These are phyloP conservation scores for Aspergillus niger DNA, from an alignment of 2,329 filamentous ascomycete genomes.

Conservation along the genomic window DNA sequence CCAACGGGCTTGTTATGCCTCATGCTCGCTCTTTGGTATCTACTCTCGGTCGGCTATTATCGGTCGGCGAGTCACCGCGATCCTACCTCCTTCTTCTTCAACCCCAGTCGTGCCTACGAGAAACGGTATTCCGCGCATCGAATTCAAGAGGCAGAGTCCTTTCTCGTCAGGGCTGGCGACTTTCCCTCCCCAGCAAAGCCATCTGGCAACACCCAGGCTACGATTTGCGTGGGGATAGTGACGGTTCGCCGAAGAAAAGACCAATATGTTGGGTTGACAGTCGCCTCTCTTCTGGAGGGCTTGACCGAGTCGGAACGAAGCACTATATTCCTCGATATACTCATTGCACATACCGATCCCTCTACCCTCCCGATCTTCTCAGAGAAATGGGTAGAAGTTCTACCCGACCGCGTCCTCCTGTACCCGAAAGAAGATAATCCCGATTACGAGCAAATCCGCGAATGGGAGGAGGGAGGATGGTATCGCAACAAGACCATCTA, in stretches of 20 bases:
- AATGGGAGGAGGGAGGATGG: slow-evolving; percentile 18
- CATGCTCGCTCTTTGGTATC: slow-evolving; percentile 9
- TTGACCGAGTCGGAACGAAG: slow-evolving; percentile 41
- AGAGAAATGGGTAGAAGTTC: slow-evolving; percentile 42
- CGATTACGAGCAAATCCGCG: slow-evolving; percentile 17
- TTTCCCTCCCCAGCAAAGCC: background rate
- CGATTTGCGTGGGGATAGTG: slow-evolving; percentile 47
- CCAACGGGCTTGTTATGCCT: background rate
- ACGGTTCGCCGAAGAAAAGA: slow-evolving; percentile 41
- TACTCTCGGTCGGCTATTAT: slow-evolving; percentile 18
- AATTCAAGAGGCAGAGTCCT: slow-evolving; percentile 11
- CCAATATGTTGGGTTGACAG: slow-evolving; percentile 42
- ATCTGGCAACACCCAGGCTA: background rate
- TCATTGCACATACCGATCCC: slow-evolving; percentile 46
- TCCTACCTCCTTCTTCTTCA: slow-evolving; percentile 21
- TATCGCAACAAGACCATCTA: slow-evolving; percentile 43
- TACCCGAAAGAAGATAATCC: slow-evolving; percentile 34
- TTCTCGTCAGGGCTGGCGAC: slow-evolving; percentile 6
- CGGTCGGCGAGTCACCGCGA: slow-evolving; percentile 15
- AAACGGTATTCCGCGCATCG: slow-evolving; percentile 13
- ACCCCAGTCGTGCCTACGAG: slow-evolving; percentile 14
- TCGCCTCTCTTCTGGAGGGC: slow-evolving; percentile 47
- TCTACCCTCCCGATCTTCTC: slow-evolving; percentile 41
- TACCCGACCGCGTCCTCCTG: slow-evolving; percentile 43
- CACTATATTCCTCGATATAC: slow-evolving; percentile 43